Evolutionary conservation across 75 land plant species (phyloP).

Genomic region (Cupressus sempervirens): DNA sequence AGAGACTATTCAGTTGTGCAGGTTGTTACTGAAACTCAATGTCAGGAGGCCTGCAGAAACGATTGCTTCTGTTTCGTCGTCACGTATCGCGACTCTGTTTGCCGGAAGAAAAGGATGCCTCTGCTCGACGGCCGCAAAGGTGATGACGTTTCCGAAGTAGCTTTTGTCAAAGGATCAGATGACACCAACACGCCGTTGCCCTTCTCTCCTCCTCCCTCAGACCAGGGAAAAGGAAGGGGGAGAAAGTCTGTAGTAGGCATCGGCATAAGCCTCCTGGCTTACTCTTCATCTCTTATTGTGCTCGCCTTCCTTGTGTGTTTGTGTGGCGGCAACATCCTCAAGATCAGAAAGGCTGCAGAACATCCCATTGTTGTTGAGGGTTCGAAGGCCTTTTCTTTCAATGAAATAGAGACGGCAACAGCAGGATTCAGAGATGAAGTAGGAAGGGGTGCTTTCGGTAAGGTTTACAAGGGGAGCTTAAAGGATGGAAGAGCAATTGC

Average conservation of each 20-base stretch:
- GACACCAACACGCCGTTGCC: background rate
- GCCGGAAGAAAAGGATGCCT: background rate
- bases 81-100: background rate
- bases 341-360: background rate
- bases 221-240: background rate
- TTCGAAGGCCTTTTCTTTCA: background rate
- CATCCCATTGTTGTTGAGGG: background rate
- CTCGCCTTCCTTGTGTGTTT: background rate
- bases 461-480: conserved; percentile 27
- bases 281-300: background rate
- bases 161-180: background rate
- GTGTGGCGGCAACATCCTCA: background rate
- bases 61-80: background rate
- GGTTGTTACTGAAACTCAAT: background rate
- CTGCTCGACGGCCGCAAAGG: background rate
- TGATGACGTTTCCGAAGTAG: background rate
- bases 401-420: conserved; percentile 13
- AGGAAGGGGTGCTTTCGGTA: conserved; percentile 28
- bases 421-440: conserved; percentile 20
- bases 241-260: too few species aligned
- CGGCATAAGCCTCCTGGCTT: background rate
- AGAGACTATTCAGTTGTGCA: background rate
- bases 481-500: conserved; percentile 13
- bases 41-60: background rate
- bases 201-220: background rate